phyloP scores from a whole-genome alignment of 495 filamentous ascomycete species.

The Trichoderma gamsii region DNA sequence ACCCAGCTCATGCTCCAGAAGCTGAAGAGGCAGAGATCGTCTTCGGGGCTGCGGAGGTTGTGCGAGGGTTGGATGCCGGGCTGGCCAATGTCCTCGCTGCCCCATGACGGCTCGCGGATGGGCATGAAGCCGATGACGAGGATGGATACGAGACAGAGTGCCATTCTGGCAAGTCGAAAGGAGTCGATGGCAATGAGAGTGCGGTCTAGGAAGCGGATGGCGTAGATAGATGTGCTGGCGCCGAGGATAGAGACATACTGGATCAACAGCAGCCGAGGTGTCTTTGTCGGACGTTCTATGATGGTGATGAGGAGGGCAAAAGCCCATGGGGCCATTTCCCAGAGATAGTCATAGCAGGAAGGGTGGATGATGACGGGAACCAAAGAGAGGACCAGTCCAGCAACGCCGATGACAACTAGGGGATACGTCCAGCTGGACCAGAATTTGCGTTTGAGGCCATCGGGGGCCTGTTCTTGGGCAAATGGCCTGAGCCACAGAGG shows the following conservation, averaged over 20 bases:
- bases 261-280: slow-evolving; percentile 37
- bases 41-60: slow-evolving; percentile 70
- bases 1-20: slow-evolving; percentile 83
- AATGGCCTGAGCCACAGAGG: slow-evolving; percentile 19
- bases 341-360: slow-evolving; percentile 19
- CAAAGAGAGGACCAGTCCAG: slow-evolving; percentile 25
- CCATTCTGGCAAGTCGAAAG: slow-evolving; percentile 34
- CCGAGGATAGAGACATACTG: slow-evolving; percentile 31
- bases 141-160: slow-evolving; percentile 27
- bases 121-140: slow-evolving; percentile 63
- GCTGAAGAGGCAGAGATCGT: slow-evolving; percentile 71
- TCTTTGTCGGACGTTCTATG: slow-evolving; percentile 42
- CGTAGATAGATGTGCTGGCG: slow-evolving; percentile 27
- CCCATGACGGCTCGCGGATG: slow-evolving; percentile 54
- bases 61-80: slow-evolving; percentile 52
- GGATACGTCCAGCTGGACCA: slow-evolving; percentile 26
- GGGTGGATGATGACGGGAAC: slow-evolving; percentile 21
- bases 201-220: slow-evolving; percentile 18
- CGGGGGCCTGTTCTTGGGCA: slow-evolving; percentile 24
- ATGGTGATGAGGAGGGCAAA: slow-evolving; percentile 39
- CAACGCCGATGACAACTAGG: slow-evolving; percentile 20
- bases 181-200: slow-evolving; percentile 37
- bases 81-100: slow-evolving; percentile 54
- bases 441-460: slow-evolving; percentile 18
- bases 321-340: slow-evolving; percentile 36